A percentile compares a stretch with the other conserved stretches of the same genome.
Conservation (phyloP, 2,329 filamentous ascomycete genomes). For the Harringtonia aguacate region DNA sequence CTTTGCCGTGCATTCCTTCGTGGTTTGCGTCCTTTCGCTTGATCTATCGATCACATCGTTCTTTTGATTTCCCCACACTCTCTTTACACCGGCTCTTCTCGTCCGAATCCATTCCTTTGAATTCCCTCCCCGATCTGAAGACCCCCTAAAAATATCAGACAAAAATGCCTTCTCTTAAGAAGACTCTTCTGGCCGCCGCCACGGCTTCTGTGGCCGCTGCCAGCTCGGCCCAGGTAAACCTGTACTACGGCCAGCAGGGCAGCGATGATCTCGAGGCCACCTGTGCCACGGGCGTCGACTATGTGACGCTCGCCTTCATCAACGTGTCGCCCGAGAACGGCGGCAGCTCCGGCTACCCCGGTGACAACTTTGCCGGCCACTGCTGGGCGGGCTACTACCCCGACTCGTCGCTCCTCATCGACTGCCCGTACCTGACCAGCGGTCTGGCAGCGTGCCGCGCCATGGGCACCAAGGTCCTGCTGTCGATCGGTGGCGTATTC, state of each 20-base stretch:
- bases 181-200: conserved; percentile 15
- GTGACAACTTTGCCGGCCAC: conserved; percentile 27
- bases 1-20: conserved; percentile 10
- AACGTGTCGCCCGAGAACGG: conserved; percentile 27
- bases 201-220: conserved; percentile 12
- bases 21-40: conserved; percentile 14
- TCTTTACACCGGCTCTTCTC: conserved; percentile 1
- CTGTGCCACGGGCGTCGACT: conserved; percentile 26
- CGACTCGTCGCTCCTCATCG: conserved; percentile 20
- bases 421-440: conserved; percentile 21
- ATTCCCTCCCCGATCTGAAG: not conserved
- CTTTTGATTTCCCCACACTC: not conserved
- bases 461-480: conserved; percentile 49
- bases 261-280: conserved; percentile 13
- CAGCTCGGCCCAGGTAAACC: conserved; percentile 16
- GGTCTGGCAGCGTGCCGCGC: conserved; percentile 38
- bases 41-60: conserved; percentile 6
- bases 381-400: conserved; percentile 21
- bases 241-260: conserved; percentile 22
- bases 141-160: not conserved
- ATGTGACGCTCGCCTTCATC: conserved; percentile 28
- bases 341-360: conserved; percentile 20
- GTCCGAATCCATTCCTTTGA: not conserved
- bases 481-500: conserved; percentile 49
- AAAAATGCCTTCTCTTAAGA: conserved; percentile 12